Evolutionary conservation across 345 rosid genomes (phyloP), one percentile per base, ranked within the genome.

Genomic region (Turritis glabra): DNA sequence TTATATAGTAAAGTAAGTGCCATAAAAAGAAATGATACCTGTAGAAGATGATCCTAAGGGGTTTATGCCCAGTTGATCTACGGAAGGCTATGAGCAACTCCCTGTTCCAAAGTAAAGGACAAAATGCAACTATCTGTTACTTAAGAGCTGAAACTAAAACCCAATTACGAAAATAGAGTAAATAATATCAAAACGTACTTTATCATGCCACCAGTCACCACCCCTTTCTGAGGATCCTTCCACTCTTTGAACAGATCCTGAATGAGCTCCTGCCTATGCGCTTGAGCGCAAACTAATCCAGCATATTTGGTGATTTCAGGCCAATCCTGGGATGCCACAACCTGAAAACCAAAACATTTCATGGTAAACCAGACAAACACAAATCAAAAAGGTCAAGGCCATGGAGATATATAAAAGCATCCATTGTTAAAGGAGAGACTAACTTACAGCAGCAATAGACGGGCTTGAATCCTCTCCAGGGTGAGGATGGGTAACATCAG

Each of bases 401-500:
- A 43, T 10, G 18, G 22, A 53, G 21, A 27, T 50, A 76, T 38
- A 13, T 21, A 44, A 3, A 55, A 14, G 23, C 60, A 51, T 33
- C 29, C n/a, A n/a, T n/a, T 4, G 6, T 57, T 43, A 26, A n/a
- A 23, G 50, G 32, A 40, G 64, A 60, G 55, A 26, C 3, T 1
- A 37, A 74, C 85, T 67, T 87, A 96, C 99, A 55, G 99, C 99
- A 25, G 98, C 99, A 62, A 96, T 96, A 3, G 99, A 96, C n/a
- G 99, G 99, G 80, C 97, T 92, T 8, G 99, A 89, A 74, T 96
- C 99, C 72, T 96, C 99, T 44, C 99, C 99, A 17, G 98, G 98
- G 69, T 96, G 98, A 52, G 99, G 99, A 79, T 96, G 99, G 22
- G 99, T 96, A n/a, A 96, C 99, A 83, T 96, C 99, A 57, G 99